Evolutionary conservation across 345 rosid genomes (phyloP), one percentile per base, ranked within the genome.

Genomic region (Populus pruinosa): DNA sequence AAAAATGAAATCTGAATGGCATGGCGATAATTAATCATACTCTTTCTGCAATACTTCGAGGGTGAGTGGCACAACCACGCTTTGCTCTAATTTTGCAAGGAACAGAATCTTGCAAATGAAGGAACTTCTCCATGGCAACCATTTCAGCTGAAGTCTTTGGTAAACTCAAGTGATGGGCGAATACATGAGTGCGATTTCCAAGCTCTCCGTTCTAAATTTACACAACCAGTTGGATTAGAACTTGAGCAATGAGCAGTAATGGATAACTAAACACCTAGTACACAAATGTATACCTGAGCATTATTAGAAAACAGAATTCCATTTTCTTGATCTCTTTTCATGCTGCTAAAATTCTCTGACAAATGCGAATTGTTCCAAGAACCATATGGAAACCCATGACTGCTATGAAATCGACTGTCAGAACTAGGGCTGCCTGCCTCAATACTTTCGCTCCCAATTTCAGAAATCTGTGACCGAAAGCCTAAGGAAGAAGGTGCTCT

Each of bases 61-160:
- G 99, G 87, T 96, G 99, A 78, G 99, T 96, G 41, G 99, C 99
- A 39, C 94, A 93, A n/a, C 99, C 99, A 25, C 99, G 94, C 87
- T 96, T 96, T 27, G 99, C 99, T 84, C 99, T 83, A 62, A 89
- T 84, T 81, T 93, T 96, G 85, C 97, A 96, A 66, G 99, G 99
- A 79, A 92, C 96, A 18, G 98, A 88, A 78, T 92, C 99, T 85
- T 91, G 99, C 31, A 89, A 85, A 43, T 87, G 91, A 68, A 90
- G 83, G 72, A 85, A 87, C 79, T 89, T 95, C 73, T 93, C 99
- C 80, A 87, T 70, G 27, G 93, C 78, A 82, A 49, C 86, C 91
- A 89, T 86, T 78, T 90, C 96, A 0, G 88, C 77, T 17, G 93
- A 78, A 53, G 87, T 77, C 83, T 83, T 87, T 0, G 93, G 91